These are phyloP conservation scores for Inonotus hispidus DNA, from an alignment of 1,284 basidiomycete genomes.

Conservation along the genomic window DNA sequence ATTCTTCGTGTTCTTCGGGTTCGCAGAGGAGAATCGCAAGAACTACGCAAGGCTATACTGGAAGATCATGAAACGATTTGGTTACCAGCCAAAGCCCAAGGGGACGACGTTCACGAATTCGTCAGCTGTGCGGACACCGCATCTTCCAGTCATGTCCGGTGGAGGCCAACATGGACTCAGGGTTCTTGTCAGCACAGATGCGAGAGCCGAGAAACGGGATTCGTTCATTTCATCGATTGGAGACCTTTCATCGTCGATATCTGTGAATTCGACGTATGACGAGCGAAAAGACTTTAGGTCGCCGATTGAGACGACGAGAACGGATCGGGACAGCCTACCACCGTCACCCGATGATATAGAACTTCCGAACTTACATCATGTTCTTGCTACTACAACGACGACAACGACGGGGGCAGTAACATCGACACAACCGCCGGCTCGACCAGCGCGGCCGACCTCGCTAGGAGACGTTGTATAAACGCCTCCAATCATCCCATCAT, in stretches of 20 bases:
- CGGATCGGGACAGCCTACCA: slow-evolving; percentile 5
- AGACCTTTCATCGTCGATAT: slow-evolving; percentile 16
- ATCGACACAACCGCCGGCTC: slow-evolving; percentile 1
- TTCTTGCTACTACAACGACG: neutral
- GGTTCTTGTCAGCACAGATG: neutral
- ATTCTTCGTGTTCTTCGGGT: slow-evolving; percentile 41
- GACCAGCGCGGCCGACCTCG: slow-evolving; percentile 11
- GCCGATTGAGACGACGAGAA: neutral
- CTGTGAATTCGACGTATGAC: slow-evolving; percentile 10
- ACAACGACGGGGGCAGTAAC: neutral
- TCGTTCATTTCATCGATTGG: slow-evolving; percentile 18
- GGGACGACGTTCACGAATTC: slow-evolving; percentile 4
- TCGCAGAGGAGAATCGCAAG: slow-evolving; percentile 33
- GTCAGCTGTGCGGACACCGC: slow-evolving; percentile 4
- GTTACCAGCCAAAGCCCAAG: slow-evolving; percentile 6
- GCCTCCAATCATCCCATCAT: neutral
- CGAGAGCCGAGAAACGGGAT: slow-evolving; percentile 13
- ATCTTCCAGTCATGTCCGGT: slow-evolving; percentile 2
- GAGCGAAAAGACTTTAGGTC: slow-evolving; percentile 11
- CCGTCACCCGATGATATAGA: slow-evolving; percentile 9
- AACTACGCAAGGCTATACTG: slow-evolving; percentile 26
- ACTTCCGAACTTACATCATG: slow-evolving; percentile 1
- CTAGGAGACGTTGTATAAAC: slow-evolving; percentile 16
- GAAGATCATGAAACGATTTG: slow-evolving; percentile 8
- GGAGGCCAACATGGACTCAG: slow-evolving; percentile 3